These are phyloP conservation scores for Eucalyptus marginata DNA, from an alignment of 345 rosid genomes.

Conservation along the genomic window DNA sequence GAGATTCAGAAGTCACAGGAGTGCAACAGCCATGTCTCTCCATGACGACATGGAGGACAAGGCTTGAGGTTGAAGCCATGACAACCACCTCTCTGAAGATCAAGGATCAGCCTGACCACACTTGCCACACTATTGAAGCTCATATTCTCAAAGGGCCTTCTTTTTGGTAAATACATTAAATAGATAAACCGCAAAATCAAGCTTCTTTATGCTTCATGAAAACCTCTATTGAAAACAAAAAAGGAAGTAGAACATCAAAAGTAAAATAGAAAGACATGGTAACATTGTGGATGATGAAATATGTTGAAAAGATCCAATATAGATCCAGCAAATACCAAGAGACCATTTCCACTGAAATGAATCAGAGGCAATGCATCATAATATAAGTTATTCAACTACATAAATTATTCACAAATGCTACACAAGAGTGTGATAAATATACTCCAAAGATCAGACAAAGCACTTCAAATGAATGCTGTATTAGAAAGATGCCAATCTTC, in stretches of 20 bases:
- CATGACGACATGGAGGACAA: not conserved
- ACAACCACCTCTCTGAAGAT: not conserved
- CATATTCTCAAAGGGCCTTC: not conserved
- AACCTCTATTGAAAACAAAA: not conserved
- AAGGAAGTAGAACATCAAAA: not conserved
- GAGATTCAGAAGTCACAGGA: not conserved
- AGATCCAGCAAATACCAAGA: not conserved
- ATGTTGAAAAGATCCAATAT: not conserved
- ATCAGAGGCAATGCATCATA: not conserved
- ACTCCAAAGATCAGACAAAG: not conserved
- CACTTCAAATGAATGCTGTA: not conserved
- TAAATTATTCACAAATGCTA: not conserved
- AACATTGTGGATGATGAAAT: not conserved
- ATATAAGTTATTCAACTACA: not conserved
- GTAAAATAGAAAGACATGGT: not conserved
- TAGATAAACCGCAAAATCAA: not conserved
- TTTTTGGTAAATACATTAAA: not conserved
- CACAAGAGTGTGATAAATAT: not conserved
- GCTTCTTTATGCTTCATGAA: not conserved
- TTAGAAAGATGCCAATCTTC: not conserved
- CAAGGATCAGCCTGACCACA: not conserved
- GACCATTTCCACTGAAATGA: not conserved
- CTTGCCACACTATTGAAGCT: not conserved
- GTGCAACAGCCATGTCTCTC: not conserved
- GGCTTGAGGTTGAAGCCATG: not conserved